A percentile compares a stretch with the other conserved stretches of the same genome.
Conservation (phyloP, 352 stramenopile species). For the Globisporangium sylvaticum region DNA sequence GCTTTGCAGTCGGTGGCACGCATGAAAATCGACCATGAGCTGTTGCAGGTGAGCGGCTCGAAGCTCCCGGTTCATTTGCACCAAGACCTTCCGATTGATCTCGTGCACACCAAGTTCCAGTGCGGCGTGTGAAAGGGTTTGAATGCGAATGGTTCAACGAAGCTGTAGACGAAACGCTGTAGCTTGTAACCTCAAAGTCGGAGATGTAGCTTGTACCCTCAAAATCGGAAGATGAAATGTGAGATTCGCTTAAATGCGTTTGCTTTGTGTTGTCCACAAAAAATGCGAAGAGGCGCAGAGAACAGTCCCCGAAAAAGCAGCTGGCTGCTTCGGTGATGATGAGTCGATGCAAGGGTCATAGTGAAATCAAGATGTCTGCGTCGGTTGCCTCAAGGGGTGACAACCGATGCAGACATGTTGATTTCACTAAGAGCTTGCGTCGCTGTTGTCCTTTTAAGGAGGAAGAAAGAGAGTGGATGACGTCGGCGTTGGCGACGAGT, state of each 20-base stretch:
- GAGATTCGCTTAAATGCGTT: not conserved
- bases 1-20: conserved; percentile 19
- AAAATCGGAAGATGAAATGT: not conserved
- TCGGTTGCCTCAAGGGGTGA: no score
- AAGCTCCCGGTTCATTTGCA: conserved; percentile 26
- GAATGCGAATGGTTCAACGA: no score
- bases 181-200: no score
- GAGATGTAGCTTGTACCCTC: not conserved
- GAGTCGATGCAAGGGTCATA: no score
- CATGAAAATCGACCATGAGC: conserved; percentile 29
- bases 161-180: no score
- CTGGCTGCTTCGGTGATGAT: no score
- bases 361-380: no score
- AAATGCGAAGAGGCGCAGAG: not conserved
- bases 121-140: no score
- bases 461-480: not conserved
- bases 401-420: no score
- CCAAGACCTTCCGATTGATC: conserved; percentile 16
- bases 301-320: not conserved
- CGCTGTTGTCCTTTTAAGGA: no score
- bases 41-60: conserved; percentile 23
- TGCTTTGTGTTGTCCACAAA: not conserved
- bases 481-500: not conserved
- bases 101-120: conserved; percentile 16
- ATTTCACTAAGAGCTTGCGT: no score